Evolutionary conservation across 78 protist species (phyloP).

Genomic region (Dictyostelium discoideum): dicty_2.7 NC_007088.5:2397001-2397500

Average conservation of each 20-base stretch:
- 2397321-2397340: neutral
- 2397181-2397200: constrained; percentile 47
- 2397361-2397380: neutral
- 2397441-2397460: neutral
- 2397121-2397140: constrained; percentile 58
- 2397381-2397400: neutral
- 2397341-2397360: no score
- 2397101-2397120: constrained; percentile 68
- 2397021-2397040: neutral
- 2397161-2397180: constrained; percentile 71
- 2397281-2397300: no score
- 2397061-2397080: constrained; percentile 77
- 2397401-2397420: neutral
- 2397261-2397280: neutral
- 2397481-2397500: constrained; percentile 13
- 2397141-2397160: constrained; percentile 70
- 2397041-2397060: constrained; percentile 78
- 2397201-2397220: neutral
- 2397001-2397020: neutral
- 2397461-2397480: neutral
- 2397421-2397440: neutral
- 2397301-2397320: neutral
- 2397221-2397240: neutral
- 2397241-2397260: neutral
- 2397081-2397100: constrained; percentile 80